Evolutionary conservation across 371 early-diverging fungal genomes (phyloP), one percentile per base, ranked within the genome.

Genomic region (Conidiobolus incongruus): DNA sequence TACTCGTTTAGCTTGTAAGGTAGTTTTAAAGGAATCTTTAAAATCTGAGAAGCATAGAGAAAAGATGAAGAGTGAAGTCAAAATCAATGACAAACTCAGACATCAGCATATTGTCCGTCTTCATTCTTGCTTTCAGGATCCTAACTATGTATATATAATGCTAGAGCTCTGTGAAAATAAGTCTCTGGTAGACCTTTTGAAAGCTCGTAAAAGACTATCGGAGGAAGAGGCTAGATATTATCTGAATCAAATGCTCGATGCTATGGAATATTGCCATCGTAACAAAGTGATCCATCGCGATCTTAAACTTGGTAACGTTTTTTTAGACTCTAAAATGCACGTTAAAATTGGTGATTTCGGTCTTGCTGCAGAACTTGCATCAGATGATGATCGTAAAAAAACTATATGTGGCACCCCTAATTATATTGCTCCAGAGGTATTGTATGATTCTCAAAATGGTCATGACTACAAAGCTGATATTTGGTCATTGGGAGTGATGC

Each of bases 401-500:
- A 94, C 92, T 0, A 78, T 91, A 35, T 99, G 86, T 53, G 99
- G 99, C 11, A 99, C 99, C 2, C 98, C 97, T 4, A 98, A n/a
- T n/a, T n/a, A n/a, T n/a, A n/a, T n/a, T n/a, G n/a, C n/a, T n/a
- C n/a, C n/a, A n/a, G n/a, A n/a, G 56, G 78, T 99, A 23, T 60
- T 98, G 15, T 81, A 81, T 59, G 81, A 77, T 40, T 60, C 68
- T 34, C 68, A 67, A 42, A 54, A 55, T 6, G 96, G 97, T 1
- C 98, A 99, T 58, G 82, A 92, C 40, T 92, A 73, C 57, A 91
- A 89, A 51, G 98, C 81, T 7, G 99, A 99, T 54, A 74, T 97
- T 44, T 99, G 99, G 99, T 85, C 93, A 3, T 55, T 95, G 1
- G 99, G 99, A 20, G 77, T 98, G 2, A 72, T 97, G 23, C 72